Evolutionary conservation across 306 rosid genomes (phyloP), one percentile per base, ranked within the genome.

Genomic region (Trichosanthes cucumerina): DNA sequence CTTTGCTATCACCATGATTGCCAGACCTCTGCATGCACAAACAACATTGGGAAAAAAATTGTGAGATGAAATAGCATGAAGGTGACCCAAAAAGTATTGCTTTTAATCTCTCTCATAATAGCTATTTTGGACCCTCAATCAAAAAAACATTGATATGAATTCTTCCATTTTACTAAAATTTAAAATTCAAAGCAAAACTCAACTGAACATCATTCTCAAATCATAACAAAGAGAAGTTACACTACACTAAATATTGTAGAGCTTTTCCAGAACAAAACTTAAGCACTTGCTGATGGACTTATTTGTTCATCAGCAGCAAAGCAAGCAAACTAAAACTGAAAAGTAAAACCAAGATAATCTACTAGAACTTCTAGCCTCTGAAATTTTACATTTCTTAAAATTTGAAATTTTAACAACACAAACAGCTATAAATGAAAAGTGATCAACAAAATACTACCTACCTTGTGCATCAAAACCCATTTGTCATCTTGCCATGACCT

Each of bases 401-500:
- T 38, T 7, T 14, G 14, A 49, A 19, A 79, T 38, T 68, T 28
- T 3, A 64, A 26, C 72, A 79, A 41, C 21, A 19, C 43, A 82
- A 85, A 76, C 50, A 83, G 78, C 14, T 23, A 79, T 33, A 66
- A 60, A 12, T 26, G 49, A 57, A 77, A 77, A 77, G 46, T 58
- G 5, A 6, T 77, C 23, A 16, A 50, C 58, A 64, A 15, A 69
- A 79, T 74, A 34, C 77, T 88, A 90, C 99, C 97, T 89, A 93
- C 98, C 99, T 93, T 88, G 85, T 95, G 93, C 23, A 91, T 79
- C 83, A 91, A 84, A 79, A 88, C 85, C 99, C 96, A 91, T 80
- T 86, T 83, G 82, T 79, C 93, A 86, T 88, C 91, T 73, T 81
- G 91, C 96, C 96, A 95, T 77, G 90, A 92, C 82, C 85, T 93